Conservation (phyloP, 805 yeast genomes). For the Pichia eremophila region DNA sequence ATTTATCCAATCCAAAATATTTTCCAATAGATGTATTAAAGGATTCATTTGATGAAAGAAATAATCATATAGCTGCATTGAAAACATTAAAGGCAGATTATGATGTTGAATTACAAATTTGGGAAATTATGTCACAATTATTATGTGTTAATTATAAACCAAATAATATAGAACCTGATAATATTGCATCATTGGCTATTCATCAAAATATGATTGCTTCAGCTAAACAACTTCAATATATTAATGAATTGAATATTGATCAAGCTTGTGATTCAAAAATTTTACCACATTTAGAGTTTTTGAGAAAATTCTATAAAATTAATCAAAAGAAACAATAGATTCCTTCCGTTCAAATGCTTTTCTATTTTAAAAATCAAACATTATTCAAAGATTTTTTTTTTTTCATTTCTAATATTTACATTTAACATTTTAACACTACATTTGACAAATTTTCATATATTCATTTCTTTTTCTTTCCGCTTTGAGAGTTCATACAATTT, state of each 20-base stretch:
- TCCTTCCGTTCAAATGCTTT: neutral
- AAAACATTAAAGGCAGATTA: conserved; percentile 20
- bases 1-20: conserved; percentile 50
- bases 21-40: conserved; percentile 20
- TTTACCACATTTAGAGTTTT: conserved; percentile 28
- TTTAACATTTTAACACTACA: too few species aligned
- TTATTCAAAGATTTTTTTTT: too few species aligned
- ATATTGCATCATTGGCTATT: conserved; percentile 14
- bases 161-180: neutral
- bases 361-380: too few species aligned
- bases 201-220: conserved; percentile 7
- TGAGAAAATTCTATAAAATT: conserved; percentile 13
- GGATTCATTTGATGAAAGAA: conserved; percentile 1
- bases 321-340: neutral
- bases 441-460: too few species aligned
- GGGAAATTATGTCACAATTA: conserved; percentile 30
- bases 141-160: conserved; percentile 22
- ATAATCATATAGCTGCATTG: conserved; percentile 27
- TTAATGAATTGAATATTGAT: conserved; percentile 18
- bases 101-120: conserved; percentile 32
- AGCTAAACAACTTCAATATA: conserved; percentile 20
- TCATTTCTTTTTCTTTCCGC: too few species aligned
- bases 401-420: too few species aligned
- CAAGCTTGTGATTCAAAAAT: conserved; percentile 24
- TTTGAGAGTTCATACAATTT: too few species aligned